Base-by-base conservation (phyloP, 108 stramenopile species). In the Asterionellopsis glacialis region DNA sequence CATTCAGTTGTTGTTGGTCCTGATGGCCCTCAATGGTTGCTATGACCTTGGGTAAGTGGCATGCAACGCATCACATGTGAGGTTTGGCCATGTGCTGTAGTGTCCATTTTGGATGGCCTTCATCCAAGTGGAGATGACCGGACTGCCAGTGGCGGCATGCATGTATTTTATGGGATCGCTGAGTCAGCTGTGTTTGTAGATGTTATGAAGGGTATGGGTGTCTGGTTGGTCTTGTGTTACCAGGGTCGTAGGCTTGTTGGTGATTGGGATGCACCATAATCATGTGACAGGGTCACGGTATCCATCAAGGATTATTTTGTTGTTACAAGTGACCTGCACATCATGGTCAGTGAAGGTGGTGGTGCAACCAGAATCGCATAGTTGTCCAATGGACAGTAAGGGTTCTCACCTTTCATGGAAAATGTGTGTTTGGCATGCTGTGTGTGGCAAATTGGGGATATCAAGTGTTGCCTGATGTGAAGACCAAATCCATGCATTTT, bases 341-440 rank as follows among this genome's bases (percentile, higher is more conserved):
- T 18, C 9, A 19, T 23, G 15, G 2, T 24, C 19, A 25, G 42
- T 40, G 9, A 76, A 57, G 10, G 5, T 16, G 15, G 55, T 61
- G 12, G 21, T 18, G 4, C 55, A 74, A 28, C 54, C 73, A 21
- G 24, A 39, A 51, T 68, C 56, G 41, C 73, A 73, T 25, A 72
- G 57, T 43, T 16, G 15, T 22, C 44, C 65, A 22, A 72, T 12
- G 41, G 71, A 72, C 11, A 72, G 42, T 13, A 72, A 16, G 51
- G 51, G 16, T 10, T 19, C 16, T 11, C 11, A 51, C 16, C 55
- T 12, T 9, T 51, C 15, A 18, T 59, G 64, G 33, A 65, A 21
- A 43, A 57, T 58, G 41, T 65, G 64, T 11, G 57, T 58, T 10
- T 60, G 7, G 39, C 57, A 18, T 41, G 64, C 64, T 10, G 15